Percentiles rank a stretch among this genome's conserved stretches.
phyloP scores from a whole-genome alignment of 257 asterid species.

The Petrea volubilis region DNA sequence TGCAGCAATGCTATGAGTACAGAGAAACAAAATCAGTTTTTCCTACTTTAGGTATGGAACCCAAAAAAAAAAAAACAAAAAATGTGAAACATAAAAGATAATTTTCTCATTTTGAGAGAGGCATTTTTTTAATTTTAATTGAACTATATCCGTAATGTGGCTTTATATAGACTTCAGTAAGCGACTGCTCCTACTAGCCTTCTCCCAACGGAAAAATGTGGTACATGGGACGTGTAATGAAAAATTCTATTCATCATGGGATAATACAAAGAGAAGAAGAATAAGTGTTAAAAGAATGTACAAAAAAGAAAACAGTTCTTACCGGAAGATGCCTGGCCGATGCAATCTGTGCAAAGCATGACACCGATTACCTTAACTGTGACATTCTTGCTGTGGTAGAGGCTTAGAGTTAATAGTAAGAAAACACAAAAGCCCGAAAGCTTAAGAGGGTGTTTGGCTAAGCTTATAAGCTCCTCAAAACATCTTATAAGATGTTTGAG shows the following conservation, averaged over 20 bases:
- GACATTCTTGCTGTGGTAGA: conserved; percentile 27
- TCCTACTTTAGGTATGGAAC: no score
- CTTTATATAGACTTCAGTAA: background rate
- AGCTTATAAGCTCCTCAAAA: no score
- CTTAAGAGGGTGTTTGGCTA: no score
- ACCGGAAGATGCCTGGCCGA: conserved; percentile 30
- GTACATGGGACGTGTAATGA: background rate
- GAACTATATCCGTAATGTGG: no score
- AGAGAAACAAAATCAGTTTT: no score
- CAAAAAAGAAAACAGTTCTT: background rate
- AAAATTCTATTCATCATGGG: background rate
- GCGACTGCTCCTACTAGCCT: background rate
- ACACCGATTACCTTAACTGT: conserved; percentile 41
- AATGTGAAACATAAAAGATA: no score
- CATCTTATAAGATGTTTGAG: no score
- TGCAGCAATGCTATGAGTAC: no score
- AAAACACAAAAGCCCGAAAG: conserved; percentile 17
- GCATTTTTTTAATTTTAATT: no score
- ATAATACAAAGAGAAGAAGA: background rate
- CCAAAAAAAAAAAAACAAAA: no score
- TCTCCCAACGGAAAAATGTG: background rate
- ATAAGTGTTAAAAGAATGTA: no score
- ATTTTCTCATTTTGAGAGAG: no score
- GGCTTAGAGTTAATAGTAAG: conserved; percentile 22
- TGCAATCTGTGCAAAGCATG: conserved; percentile 41